Evolutionary conservation across 2,329 filamentous ascomycete species (phyloP).

Genomic region (Xylariomycetidae sp.): DNA sequence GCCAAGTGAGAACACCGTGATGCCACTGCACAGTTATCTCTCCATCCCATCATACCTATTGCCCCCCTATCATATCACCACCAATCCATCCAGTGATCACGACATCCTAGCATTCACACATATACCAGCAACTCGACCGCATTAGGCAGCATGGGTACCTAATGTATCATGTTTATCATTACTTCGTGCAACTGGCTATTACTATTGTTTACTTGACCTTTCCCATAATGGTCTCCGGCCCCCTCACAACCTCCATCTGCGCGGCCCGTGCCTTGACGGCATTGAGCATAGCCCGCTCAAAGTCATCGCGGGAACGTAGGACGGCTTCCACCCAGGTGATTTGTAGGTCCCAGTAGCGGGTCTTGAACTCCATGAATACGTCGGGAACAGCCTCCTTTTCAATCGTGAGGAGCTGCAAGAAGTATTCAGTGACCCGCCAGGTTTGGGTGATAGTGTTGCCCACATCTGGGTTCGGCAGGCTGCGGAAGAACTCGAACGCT

Average conservation of each 20-base stretch:
- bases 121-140: no score
- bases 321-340: conserved; percentile 95
- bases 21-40: no score
- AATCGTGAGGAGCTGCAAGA: conserved; percentile 71
- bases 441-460: conserved; percentile 73
- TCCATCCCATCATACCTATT: no score
- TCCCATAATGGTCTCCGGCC: conserved; percentile 88
- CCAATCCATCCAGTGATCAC: no score
- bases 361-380: conserved; percentile 79
- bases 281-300: conserved; percentile 84
- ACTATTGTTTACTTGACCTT: conserved; percentile 73
- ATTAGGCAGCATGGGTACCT: no score
- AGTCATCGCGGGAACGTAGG: conserved; percentile 80
- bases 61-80: no score
- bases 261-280: conserved; percentile 84
- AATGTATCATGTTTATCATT: no score
- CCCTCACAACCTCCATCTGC: conserved; percentile 73
- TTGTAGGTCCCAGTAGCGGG: conserved; percentile 86
- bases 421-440: conserved; percentile 84
- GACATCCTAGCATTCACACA: no score
- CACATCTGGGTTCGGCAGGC: conserved; percentile 64
- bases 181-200: no score
- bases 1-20: no score
- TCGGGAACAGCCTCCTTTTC: conserved; percentile 68
- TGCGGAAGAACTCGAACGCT: conserved; percentile 82